Base-by-base conservation (phyloP, 129 eudicot genomes). In the Saussurea involucrata region DNA sequence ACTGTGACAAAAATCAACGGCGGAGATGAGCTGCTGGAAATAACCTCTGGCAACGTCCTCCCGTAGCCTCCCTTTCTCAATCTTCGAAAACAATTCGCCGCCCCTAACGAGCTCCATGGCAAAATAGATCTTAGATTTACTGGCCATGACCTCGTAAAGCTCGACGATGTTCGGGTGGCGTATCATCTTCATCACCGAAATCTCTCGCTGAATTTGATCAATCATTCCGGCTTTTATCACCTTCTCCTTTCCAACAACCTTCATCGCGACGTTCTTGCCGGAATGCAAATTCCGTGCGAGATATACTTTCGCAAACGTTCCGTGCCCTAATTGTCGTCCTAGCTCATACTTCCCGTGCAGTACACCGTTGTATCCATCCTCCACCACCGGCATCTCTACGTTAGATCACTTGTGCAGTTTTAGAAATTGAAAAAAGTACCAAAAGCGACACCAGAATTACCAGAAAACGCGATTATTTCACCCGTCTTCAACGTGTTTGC, bases 1-100 rank as follows among this genome's bases (percentile, higher is more conserved):
- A 74, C 98, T 91, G 37, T 95, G 98, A 76, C 98, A 95, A 53
- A 91, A 95, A 80, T 89, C 98, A 31, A 95, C 84, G 18, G 97
- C 98, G 1, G 98, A 91, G 4, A 95, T 86, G 37, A 95, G 63
- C 79, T 95, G 98, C 81, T 88, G 89, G 76, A 95, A 95, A 53
- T 95, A 95, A 17, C 69, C 36, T 40, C 97, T 78, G 1, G 98
- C 97, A 6, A 61, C 88, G 1, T 87, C 89, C 68, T 95, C 98
- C 0, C 75, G 32, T 4, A 95, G 46, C 71, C 81, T 69, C 4
- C 96, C 96, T 55, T 82, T 86, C n/a, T 89, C 68, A 4, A 92
- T 81, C 34, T 85, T 92, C 36, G 88, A 63, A 82, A 92, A 92
- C 69, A 95, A 83, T 37, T 95, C 99, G 3, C 99, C 99, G 46